Conservation (phyloP, 2,329 filamentous ascomycete genomes). For the Lasiodiplodia citricola region DNA sequence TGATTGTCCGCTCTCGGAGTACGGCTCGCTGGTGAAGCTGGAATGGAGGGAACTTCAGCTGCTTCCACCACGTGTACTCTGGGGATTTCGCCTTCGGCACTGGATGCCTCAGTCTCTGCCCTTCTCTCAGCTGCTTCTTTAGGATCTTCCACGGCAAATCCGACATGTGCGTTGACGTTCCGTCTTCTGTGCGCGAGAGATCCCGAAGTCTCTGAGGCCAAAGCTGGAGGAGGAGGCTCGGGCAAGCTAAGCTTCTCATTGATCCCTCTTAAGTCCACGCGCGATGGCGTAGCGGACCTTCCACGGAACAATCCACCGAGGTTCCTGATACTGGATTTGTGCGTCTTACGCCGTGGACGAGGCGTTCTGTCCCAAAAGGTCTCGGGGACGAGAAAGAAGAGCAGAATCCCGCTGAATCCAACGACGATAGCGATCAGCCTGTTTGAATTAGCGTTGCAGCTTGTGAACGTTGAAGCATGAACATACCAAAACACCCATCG, state of each 20-base stretch:
- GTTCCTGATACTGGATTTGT: neutral
- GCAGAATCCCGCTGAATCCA: constrained; percentile 68
- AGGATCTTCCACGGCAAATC: constrained; percentile 52
- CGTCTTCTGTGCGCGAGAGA: constrained; percentile 32
- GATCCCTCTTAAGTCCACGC: neutral
- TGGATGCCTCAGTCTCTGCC: no score
- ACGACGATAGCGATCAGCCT: constrained; percentile 85
- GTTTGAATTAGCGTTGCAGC: neutral
- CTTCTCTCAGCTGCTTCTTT: neutral
- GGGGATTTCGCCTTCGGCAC: neutral
- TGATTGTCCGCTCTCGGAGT: no score
- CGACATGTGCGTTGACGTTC: constrained; percentile 56
- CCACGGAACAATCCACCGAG: neutral
- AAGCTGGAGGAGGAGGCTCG: neutral
- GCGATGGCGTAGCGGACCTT: neutral
- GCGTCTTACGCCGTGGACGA: constrained; percentile 43
- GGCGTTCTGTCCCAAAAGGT: constrained; percentile 94
- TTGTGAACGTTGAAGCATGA: constrained; percentile 27
- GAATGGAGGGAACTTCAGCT: no score
- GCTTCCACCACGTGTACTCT: constrained; percentile 1
- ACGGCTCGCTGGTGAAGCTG: no score
- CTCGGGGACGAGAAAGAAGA: constrained; percentile 93
- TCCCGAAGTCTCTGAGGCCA: neutral
- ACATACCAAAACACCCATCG: constrained; percentile 84
- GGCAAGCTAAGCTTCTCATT: constrained; percentile 25